Base-by-base conservation (phyloP, 768 basidiomycete species). In the Daedaleopsis sinensis region DNA sequence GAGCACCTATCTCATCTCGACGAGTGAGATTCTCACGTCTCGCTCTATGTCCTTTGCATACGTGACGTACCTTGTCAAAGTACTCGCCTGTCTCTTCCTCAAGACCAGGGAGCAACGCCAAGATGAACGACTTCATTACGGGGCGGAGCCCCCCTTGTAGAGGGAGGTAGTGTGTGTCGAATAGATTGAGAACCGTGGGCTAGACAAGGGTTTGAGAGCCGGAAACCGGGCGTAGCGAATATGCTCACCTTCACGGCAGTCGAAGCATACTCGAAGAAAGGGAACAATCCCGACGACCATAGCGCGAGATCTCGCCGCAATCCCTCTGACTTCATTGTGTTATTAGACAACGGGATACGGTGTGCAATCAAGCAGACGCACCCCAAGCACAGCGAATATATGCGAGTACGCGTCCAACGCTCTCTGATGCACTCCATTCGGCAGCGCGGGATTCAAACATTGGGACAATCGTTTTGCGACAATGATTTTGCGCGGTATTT, bases 241-340 rank as follows among this genome's bases (percentile, higher is more conserved):
- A 23, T 44, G 59, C 76, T 53, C 65, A 91, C 94, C 83, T 94
- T 94, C 59, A 98, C 95, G 19, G 95, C 95, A n/a, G 96, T 98
- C n/a, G 96, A 90, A 11, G 97, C 94, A 74, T 94, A 98, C 76
- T 98, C 94, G 69, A 98, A 98, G 84, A 98, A 98, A 0, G 97
- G 97, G 73, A 99, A 98, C 6, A 99, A 76, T 8, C 97, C 97
- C 5, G 94, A 89, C 0, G 94, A 94, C 97, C 97, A 99, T 19
- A 98, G 79, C 5, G 91, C 82, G 2, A 99, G 80, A 76, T 99
- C 97, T 46, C 86, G 83, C 64, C 84, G 84, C 46, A 99, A 74
- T 11, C 96, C 95, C 68, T 96, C 96, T 2, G 85, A 83, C 96
- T 97, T 65, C 7, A 32, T 32, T 7, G 27, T 7, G 27, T 3